A percentile compares a stretch with the other conserved stretches of the same genome.
phyloP scores from a whole-genome alignment of 1,139 yeast species.

The Candida sp. region DNA sequence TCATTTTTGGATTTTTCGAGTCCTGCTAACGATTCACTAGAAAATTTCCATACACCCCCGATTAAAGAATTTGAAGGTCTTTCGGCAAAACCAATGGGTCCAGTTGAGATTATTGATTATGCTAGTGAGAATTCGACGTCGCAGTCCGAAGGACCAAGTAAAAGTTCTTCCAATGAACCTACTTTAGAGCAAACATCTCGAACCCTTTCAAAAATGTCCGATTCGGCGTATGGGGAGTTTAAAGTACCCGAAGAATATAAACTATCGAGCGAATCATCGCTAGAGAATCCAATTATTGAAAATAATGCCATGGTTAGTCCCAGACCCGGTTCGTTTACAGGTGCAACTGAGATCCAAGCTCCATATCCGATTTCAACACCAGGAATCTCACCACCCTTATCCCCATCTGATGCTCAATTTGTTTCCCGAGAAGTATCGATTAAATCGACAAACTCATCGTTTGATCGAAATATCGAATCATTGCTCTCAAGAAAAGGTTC shows the following conservation, averaged over 20 bases:
- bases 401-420: not conserved
- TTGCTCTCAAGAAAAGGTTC: constrained; percentile 1
- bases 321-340: not conserved
- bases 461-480: constrained; percentile 5
- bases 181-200: not conserved
- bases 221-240: not conserved
- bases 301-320: constrained; percentile 1
- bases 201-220: not conserved
- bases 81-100: not conserved
- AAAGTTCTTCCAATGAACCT: not conserved
- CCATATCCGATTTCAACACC: constrained; percentile 2
- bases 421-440: not conserved
- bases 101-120: not conserved
- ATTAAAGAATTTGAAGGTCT: constrained; percentile 1
- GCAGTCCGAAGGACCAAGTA: not conserved
- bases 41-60: not conserved
- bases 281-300: constrained; percentile 1
- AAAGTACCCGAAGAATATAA: constrained; percentile 1
- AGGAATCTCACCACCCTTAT: not conserved
- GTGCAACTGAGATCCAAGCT: not conserved
- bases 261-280: not conserved
- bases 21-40: not conserved
- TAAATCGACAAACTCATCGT: not conserved
- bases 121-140: not conserved
- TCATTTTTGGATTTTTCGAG: not conserved